These are phyloP conservation scores for Talaromyces sp. DNA, from an alignment of 2,329 filamentous ascomycete genomes.

Conservation along the genomic window DNA sequence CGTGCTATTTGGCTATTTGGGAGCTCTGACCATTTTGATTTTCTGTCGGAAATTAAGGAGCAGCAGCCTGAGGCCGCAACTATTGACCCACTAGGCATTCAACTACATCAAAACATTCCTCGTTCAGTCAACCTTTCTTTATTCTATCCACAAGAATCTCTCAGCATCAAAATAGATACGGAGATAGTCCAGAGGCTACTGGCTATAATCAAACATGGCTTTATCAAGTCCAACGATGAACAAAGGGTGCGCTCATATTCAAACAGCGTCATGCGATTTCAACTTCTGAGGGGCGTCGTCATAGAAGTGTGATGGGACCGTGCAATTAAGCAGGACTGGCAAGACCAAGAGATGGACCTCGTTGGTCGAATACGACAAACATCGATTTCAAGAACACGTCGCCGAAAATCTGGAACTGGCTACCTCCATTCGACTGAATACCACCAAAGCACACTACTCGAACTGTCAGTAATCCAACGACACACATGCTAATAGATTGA, in stretches of 20 bases:
- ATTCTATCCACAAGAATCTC: background rate
- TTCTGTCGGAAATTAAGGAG: conserved; percentile 1
- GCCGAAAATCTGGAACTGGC: conserved; percentile 54
- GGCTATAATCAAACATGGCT: background rate
- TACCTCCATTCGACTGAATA: conserved; percentile 54
- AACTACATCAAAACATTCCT: background rate
- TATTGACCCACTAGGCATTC: background rate
- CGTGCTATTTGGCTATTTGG: background rate
- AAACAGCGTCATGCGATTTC: background rate
- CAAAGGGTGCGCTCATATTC: background rate
- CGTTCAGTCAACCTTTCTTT: background rate
- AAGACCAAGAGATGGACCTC: conserved; percentile 48
- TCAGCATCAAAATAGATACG: background rate
- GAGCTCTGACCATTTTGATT: conserved; percentile 1
- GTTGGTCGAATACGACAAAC: conserved; percentile 56
- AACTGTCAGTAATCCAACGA: conserved; percentile 16
- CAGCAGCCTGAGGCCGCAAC: background rate
- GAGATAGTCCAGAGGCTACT: background rate
- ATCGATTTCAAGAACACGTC: conserved; percentile 57
- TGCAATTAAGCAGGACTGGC: conserved; percentile 36
- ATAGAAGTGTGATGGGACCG: background rate
- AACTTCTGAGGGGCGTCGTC: background rate
- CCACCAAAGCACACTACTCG: conserved; percentile 53
- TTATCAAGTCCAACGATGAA: background rate
- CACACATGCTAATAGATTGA: background rate